Percentiles rank a stretch among this genome's conserved stretches.
Conservation (phyloP, 2,329 filamentous ascomycete species). For the Anthostomella pinea region DNA sequence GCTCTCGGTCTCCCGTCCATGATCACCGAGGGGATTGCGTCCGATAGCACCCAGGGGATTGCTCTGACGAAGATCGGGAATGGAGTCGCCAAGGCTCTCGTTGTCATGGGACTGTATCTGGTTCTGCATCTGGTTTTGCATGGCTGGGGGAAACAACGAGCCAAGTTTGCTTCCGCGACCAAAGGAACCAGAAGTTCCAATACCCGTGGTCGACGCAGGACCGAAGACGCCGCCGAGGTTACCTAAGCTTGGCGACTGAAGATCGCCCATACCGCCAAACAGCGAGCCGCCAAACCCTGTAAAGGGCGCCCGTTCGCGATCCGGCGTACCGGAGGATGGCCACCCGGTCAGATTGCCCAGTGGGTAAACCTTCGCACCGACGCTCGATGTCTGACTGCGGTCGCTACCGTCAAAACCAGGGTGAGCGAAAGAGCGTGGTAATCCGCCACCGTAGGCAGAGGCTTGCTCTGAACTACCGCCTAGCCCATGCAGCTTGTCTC, state of each 20-base stretch:
- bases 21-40: constrained; percentile 54
- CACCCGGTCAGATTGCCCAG: constrained; percentile 63
- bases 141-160: constrained; percentile 80
- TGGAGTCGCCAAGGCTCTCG: constrained; percentile 53
- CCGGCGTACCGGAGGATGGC: constrained; percentile 65
- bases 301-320: constrained; percentile 57
- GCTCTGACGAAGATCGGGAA: constrained; percentile 57
- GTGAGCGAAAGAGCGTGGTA: constrained; percentile 42
- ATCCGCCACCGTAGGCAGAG: constrained; percentile 40
- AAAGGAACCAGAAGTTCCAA: constrained; percentile 60
- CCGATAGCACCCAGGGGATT: constrained; percentile 67
- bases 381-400: constrained; percentile 89
- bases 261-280: constrained; percentile 72
- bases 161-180: constrained; percentile 79
- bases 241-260: constrained; percentile 71
- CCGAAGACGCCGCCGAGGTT: constrained; percentile 70
- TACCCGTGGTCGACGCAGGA: constrained; percentile 51
- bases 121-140: constrained; percentile 93
- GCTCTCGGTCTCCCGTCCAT: constrained; percentile 56
- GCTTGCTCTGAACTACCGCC: constrained; percentile 52
- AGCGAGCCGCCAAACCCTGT: constrained; percentile 74
- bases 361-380: constrained; percentile 72
- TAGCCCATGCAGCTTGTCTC: constrained; percentile 48
- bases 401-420: constrained; percentile 70
- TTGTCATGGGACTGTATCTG: constrained; percentile 78